Evolutionary conservation across 352 stramenopile species (phyloP).

Genomic region (Thraustochytrium striatum): DNA sequence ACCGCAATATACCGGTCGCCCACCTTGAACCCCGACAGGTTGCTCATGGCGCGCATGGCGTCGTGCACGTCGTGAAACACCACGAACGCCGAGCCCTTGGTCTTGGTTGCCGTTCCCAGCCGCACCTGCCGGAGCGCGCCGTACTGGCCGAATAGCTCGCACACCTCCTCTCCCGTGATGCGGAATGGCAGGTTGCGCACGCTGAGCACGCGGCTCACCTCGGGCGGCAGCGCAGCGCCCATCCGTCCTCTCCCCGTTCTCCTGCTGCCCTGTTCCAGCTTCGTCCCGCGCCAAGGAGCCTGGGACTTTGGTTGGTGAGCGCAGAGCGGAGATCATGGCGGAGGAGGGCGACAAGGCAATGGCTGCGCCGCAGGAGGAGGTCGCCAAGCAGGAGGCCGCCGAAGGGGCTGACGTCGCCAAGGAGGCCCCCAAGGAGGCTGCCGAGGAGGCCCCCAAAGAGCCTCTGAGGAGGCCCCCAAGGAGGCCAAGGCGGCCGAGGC

Average conservation of each 20-base stretch:
- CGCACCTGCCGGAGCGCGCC: slow-evolving; percentile 96
- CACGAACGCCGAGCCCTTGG: slow-evolving; percentile 94
- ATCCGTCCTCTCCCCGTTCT: neutral
- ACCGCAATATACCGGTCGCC: slow-evolving; percentile 96
- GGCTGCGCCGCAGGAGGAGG: neutral
- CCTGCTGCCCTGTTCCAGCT: neutral
- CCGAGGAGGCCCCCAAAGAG: neutral
- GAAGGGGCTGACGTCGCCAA: neutral
- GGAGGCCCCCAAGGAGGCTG: neutral
- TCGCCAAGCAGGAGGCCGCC: neutral
- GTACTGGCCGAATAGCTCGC: slow-evolving; percentile 99
- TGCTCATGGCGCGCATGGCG: slow-evolving; percentile 96
- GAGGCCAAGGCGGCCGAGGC: neutral
- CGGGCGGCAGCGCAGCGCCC: slow-evolving; percentile 76
- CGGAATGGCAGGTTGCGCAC: slow-evolving; percentile 98
- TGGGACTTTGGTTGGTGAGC: neutral
- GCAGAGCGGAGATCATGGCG: neutral
- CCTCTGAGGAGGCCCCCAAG: neutral
- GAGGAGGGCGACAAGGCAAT: neutral
- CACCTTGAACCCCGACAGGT: slow-evolving; percentile 98
- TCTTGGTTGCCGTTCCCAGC: slow-evolving; percentile 86
- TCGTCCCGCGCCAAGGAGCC: neutral
- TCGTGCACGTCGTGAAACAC: slow-evolving; percentile 99
- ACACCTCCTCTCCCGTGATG: slow-evolving; percentile 96
- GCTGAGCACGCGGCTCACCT: slow-evolving; percentile 96